Percentiles rank a stretch among this genome's conserved stretches.
phyloP scores from a whole-genome alignment of 2,329 filamentous ascomycete species.

The Chalara sp. region DNA sequence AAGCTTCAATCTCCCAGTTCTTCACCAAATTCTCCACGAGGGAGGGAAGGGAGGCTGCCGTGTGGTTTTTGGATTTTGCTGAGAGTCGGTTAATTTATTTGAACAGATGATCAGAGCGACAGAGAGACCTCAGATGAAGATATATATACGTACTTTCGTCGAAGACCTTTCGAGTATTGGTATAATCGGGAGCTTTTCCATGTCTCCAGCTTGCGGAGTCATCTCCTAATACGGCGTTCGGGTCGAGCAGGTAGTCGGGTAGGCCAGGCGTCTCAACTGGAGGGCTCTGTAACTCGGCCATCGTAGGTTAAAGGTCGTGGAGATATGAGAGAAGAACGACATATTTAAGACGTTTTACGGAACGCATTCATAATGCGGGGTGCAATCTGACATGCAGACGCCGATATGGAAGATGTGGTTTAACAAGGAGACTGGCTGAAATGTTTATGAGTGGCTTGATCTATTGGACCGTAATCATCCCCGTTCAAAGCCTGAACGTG shows the following conservation, averaged over 20 bases:
- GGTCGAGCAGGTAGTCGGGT: conserved; percentile 53
- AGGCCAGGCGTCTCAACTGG: conserved; percentile 11
- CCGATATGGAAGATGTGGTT: too few species aligned
- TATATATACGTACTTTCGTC: conserved; percentile 43
- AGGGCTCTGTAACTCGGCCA: conserved; percentile 10
- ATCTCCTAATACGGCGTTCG: conserved; percentile 51
- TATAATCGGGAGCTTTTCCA: conserved; percentile 55
- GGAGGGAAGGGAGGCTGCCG: conserved; percentile 46
- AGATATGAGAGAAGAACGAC: too few species aligned
- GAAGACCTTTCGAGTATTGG: conserved; percentile 53
- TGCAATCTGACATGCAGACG: too few species aligned
- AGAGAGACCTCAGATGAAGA: not conserved
- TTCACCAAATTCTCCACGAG: conserved; percentile 66
- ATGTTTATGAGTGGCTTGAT: too few species aligned
- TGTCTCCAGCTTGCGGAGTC: conserved; percentile 50
- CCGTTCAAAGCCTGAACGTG: too few species aligned
- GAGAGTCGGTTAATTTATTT: not conserved
- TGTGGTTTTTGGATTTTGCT: conserved; percentile 53
- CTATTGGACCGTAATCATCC: too few species aligned
- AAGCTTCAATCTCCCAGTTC: conserved; percentile 68
- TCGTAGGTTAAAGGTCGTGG: not conserved
- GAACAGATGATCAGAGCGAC: not conserved
- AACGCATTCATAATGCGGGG: too few species aligned
- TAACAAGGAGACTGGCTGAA: too few species aligned
- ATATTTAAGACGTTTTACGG: too few species aligned